Base-by-base conservation (phyloP, 345 rosid genomes). In the Hibiscus mutabilis region DNA sequence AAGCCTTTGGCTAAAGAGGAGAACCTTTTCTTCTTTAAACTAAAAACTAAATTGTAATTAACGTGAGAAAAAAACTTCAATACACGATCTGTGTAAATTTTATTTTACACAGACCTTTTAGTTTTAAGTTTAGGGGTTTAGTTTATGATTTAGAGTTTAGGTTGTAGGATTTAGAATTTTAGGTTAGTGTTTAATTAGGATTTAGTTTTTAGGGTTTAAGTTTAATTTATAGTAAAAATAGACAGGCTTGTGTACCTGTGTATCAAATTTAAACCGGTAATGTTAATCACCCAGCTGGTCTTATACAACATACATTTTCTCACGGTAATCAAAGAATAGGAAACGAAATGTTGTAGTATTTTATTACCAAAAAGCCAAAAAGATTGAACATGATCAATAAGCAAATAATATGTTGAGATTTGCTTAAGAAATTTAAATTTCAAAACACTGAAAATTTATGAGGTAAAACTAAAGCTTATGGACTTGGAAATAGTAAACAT, bases 1-100 rank as follows among this genome's bases (percentile, higher is more conserved):
- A 66, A 72, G 76, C 51, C 10, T 8, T 18, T 73, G 74, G 78
- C 60, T 83, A 29, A 82, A 83, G 78, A 35, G 47, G 15, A 35
- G 27, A 46, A 62, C 67, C 67, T 62, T 62, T 2, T 62, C 67
- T 18, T 62, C 27, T n/a, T 35, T 11, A 11, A 37, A 62, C 49
- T 61, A 37, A 35, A 62, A 62, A 9, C 67, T 35, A 35, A 16
- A 37, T 19, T 37, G 4, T 37, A 19, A 63, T 10, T 19, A 37
- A 35, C 8, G 25, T 33, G 25, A 55, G n/a, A n/a, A n/a, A n/a
- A n/a, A n/a, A n/a, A n/a, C n/a, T n/a, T n/a, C n/a, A n/a, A n/a
- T n/a, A n/a, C n/a, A n/a, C n/a, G n/a, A n/a, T n/a, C n/a, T n/a
- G n/a, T n/a, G n/a, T n/a, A n/a, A n/a, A n/a, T n/a, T n/a, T n/a